These are phyloP conservation scores for Geotrichum cucujoidarum DNA, from an alignment of 1,139 yeast species.

Conservation along the genomic window DNA sequence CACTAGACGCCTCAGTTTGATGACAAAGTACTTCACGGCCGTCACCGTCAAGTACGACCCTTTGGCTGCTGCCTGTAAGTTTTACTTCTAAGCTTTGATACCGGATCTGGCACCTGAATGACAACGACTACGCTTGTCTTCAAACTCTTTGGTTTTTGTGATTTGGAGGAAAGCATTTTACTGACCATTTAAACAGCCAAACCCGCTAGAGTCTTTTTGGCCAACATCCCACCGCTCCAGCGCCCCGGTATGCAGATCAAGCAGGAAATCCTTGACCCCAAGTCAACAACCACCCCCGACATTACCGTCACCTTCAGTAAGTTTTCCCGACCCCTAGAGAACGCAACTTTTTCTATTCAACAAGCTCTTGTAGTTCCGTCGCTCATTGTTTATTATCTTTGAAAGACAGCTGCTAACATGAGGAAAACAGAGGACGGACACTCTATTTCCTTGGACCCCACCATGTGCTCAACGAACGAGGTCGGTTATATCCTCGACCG, in stretches of 20 bases:
- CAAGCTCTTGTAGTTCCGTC: no score
- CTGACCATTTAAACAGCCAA: no score
- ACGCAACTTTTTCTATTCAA: no score
- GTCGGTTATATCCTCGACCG: slow-evolving; percentile 44
- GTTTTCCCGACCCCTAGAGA: slow-evolving; percentile 2
- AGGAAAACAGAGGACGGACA: slow-evolving; percentile 80
- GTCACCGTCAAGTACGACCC: slow-evolving; percentile 81
- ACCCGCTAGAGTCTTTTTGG: slow-evolving; percentile 72
- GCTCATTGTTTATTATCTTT: no score
- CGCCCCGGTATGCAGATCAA: slow-evolving; percentile 31
- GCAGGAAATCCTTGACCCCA: slow-evolving; percentile 30
- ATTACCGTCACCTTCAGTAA: slow-evolving; percentile 66
- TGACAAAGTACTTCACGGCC: slow-evolving; percentile 76
- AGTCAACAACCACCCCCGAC: slow-evolving; percentile 48
- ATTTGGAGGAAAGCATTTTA: no score
- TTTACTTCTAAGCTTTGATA: neutral
- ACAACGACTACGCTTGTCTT: no score
- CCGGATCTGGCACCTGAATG: no score
- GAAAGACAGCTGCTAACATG: no score
- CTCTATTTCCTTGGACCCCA: slow-evolving; percentile 63
- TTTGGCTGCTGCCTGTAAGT: slow-evolving; percentile 56
- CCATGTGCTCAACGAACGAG: slow-evolving; percentile 36
- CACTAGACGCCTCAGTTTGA: slow-evolving; percentile 43
- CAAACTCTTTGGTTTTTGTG: no score
- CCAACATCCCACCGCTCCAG: slow-evolving; percentile 63